Evolutionary conservation across 768 basidiomycete genomes (phyloP).

Genomic region (Leucocoprinus birnbaumii): DNA sequence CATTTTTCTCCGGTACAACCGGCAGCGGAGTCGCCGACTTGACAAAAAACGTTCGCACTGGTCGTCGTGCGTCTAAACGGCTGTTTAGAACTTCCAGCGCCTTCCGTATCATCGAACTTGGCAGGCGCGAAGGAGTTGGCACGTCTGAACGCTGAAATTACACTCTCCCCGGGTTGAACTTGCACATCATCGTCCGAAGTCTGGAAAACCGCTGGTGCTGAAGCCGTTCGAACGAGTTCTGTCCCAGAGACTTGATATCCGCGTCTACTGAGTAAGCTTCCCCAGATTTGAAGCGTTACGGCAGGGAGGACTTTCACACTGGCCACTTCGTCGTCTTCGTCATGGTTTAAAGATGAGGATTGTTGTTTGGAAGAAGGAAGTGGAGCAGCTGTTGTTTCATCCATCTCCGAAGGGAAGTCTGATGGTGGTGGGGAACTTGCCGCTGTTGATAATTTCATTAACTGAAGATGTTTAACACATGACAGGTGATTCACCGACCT

Average conservation of each 20-base stretch:
- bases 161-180: constrained; percentile 22
- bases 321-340: constrained; percentile 61
- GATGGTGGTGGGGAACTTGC: constrained; percentile 21
- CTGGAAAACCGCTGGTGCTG: constrained; percentile 13
- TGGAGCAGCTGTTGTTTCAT: constrained; percentile 2
- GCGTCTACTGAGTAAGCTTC: constrained; percentile 59
- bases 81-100: constrained; percentile 21
- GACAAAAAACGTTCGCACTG: constrained; percentile 13
- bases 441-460: constrained; percentile 11
- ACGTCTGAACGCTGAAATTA: constrained; percentile 61
- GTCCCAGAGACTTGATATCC: constrained; percentile 63
- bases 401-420: constrained; percentile 16
- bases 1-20: constrained; percentile 8
- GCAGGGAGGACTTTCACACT: constrained; percentile 56
- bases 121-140: constrained; percentile 61
- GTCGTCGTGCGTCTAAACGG: constrained; percentile 46
- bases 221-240: constrained; percentile 55
- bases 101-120: constrained; percentile 15
- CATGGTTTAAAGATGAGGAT: constrained; percentile 9
- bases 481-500: constrained; percentile 15
- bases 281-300: constrained; percentile 69
- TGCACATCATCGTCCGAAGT: constrained; percentile 9
- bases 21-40: background rate
- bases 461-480: background rate
- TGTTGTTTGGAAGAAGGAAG: constrained; percentile 15